phyloP scores from a whole-genome alignment of 75 land plant species.

The Pseudotsuga menziesii region DNA sequence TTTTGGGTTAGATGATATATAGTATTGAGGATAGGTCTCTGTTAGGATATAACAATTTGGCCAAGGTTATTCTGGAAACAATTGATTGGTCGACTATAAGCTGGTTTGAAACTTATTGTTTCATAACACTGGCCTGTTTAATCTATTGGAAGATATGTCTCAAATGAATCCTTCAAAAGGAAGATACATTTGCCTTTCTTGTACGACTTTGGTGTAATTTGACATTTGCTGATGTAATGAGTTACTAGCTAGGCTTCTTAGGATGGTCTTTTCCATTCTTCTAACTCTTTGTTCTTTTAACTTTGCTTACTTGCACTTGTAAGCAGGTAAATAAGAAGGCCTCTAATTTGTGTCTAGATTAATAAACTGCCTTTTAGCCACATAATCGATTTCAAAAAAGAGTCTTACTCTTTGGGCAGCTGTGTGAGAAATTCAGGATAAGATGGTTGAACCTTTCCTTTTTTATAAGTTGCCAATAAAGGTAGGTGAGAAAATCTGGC shows the following conservation, averaged over 20 bases:
- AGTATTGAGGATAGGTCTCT: background rate
- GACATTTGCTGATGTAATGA: background rate
- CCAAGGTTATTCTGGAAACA: background rate
- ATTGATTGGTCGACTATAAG: background rate
- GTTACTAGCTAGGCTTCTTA: background rate
- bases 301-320: background rate
- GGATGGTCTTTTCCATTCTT: background rate
- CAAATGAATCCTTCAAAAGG: background rate
- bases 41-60: background rate
- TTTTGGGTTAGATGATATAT: background rate
- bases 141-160: background rate
- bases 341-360: background rate
- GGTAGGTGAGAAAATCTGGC: background rate
- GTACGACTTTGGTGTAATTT: background rate
- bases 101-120: background rate
- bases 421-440: background rate
- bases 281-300: background rate
- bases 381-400: background rate
- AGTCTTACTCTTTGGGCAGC: background rate
- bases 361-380: background rate
- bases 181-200: too few relatives aligned
- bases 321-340: background rate
- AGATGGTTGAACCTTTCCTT: conserved; percentile 2
- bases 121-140: background rate
- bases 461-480: background rate